Base-by-base conservation (phyloP, 1,284 basidiomycete genomes). In the Rhodotorula sp. region DNA sequence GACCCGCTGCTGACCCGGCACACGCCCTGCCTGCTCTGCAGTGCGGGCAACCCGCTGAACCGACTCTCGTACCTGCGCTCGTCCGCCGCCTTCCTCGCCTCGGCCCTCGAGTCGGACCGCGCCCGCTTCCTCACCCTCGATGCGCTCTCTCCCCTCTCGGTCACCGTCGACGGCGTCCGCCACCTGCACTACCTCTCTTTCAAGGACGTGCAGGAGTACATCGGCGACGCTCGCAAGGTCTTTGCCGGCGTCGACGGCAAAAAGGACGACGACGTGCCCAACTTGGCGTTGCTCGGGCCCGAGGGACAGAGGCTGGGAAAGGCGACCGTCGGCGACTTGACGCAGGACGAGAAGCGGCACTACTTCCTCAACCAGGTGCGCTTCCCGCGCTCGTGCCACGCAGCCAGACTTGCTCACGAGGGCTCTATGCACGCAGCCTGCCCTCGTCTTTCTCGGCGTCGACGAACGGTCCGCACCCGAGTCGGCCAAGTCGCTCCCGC, bases 381-480 rank as follows among this genome's bases (percentile, higher is more conserved):
- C 19, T n/a, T 1, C 17, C 21, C n/a, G 12, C 13, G 12, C 14
- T 14, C n/a, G 34, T 23, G 9, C 21, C 7, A 27, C 9, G 17
- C 4, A 9, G 12, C 17, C 8, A 13, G 1, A 2, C 17, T 23
- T 42, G 48, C 44, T 34, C 21, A 16, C 12, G 14, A 34, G 5
- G 34, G 23, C 48, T 10, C 14, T 17, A 17, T 46, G 34, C 59
- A 25, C 44, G 44, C 55, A 75, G 69, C 77, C 77, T 1, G 58
- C 76, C 17, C 80, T 89, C 71, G 85, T 90, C 66, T 91, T 91
- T 80, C 87, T 96, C 23, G 93, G 93, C 8, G 82, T 95, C 61
- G 87, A 91, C 78, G 93, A 96, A 78, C 80, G 82, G n/a, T 82
- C 84, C 57, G 78, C 71, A 13, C 77, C 73, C 46, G 34, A 59